Base-by-base conservation (phyloP, 345 rosid genomes). In the Kernera saxatilis region DNA sequence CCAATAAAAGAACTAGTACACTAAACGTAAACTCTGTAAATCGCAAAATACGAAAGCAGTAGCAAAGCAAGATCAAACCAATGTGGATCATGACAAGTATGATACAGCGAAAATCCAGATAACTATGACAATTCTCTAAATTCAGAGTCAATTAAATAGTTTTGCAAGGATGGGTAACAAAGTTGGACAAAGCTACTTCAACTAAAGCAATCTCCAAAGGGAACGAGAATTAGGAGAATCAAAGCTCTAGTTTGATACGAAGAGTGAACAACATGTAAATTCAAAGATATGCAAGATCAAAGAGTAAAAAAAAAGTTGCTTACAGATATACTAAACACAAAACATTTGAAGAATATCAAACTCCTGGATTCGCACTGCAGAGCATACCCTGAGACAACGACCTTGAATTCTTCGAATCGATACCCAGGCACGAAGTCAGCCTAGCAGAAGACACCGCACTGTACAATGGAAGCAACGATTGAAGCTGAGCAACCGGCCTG, bases 341-440 rank as follows among this genome's bases (percentile, higher is more conserved):
- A 82, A 87, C 77, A 82, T 79, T 81, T 41, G 86, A 62, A 64
- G 77, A 78, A 49, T 67, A 85, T 90, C 97, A 93, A 88, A 88
- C 98, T 79, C 97, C 97, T 75, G 96, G 97, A 71, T 90, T 86
- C 49, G 96, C 96, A 88, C 84, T 84, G 91, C 93, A 86, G 66
- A 93, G 82, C 98, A 86, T 91, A 91, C 96, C 98, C 98, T 90
- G 98, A 84, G 93, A 88, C 87, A 90, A 78, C 23, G 97, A 93
- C 81, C 96, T 84, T 17, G 96, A 87, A 58, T 84, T 82, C 69
- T 40, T 81, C 19, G 96, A 74, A 82, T 93, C 93, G 41, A 86
- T 72, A 61, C 98, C 92, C 2, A 93, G 96, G 82, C 97, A 88
- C 3, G 97, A 88, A 13, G 93, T 88, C 62, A 90, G 84, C 78